Base-by-base conservation (phyloP, 495 filamentous ascomycete genomes). In the Tuber magnatum region DNA sequence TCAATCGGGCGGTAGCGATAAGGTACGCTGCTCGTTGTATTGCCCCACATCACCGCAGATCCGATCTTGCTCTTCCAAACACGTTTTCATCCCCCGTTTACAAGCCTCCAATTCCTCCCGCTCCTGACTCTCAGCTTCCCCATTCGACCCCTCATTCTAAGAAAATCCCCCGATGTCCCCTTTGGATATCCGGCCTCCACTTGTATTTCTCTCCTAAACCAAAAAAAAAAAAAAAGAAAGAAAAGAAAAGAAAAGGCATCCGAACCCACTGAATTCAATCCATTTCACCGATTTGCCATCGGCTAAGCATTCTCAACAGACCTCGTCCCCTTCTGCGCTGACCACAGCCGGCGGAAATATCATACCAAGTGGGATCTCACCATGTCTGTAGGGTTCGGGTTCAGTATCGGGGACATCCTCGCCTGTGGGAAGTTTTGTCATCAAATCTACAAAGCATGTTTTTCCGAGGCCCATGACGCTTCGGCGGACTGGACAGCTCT, bases 391-490 rank as follows among this genome's bases (percentile, higher is more conserved):
- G 71, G 72, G 24, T 68, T 77, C 40, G 75, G 72, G 41, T 77
- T 74, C 28, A 68, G 75, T 68, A 32, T 77, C 32, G 72, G 75
- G 7, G 75, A 77, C n/a, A 77, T 77, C 43, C 44, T 77, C 41
- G 72, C 75, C 68, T 77, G 72, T n/a, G 75, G 75, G 40, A 71
- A 74, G 44, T 51, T 77, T 46, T 77, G 75, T 44, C 48, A 77
- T 24, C 72, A 77, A 39, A 61, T 77, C 39, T 77, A 77, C 75
- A 71, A 68, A 40, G 75, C 75, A 24, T 77, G 75, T 43, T 77
- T 77, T 56, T 74, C 72, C 40, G 75, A 77, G 20, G 9, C 75
- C 1, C 46, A 51, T 12, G 75, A 77, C 39, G 72, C 75, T 18
- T 48, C 71, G 46, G 65, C 72, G 46, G 70, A 46, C 18, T 77